A percentile compares a stretch with the other conserved stretches of the same genome.
These are phyloP conservation scores for Cercospora sp. DNA, from an alignment of 2,329 filamentous ascomycete genomes.

Conservation along the genomic window DNA sequence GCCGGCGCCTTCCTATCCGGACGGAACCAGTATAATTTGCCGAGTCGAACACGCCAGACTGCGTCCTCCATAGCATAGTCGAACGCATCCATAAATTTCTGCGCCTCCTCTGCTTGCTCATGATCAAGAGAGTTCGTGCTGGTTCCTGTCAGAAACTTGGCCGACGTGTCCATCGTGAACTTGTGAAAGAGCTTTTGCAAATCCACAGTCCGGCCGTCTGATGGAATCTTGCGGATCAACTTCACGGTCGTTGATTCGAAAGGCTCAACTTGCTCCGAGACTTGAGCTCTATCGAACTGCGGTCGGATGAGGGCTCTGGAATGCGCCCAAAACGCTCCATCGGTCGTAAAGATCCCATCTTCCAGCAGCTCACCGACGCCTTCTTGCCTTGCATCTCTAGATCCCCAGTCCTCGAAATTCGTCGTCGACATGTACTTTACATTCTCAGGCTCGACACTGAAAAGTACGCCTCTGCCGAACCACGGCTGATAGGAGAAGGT, in stretches of 20 bases:
- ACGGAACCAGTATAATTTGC: slow-evolving; percentile 14
- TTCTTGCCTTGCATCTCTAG: slow-evolving; percentile 1
- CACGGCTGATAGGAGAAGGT: slow-evolving; percentile 1
- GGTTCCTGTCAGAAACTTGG: slow-evolving; percentile 65
- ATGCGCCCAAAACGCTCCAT: slow-evolving; percentile 39
- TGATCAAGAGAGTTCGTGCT: slow-evolving; percentile 27
- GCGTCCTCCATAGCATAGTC: slow-evolving; percentile 17
- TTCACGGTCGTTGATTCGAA: slow-evolving; percentile 60
- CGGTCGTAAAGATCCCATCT: slow-evolving; percentile 43
- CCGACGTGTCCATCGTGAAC: slow-evolving; percentile 65
- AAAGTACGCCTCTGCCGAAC: slow-evolving; percentile 1
- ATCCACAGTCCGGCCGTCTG: slow-evolving; percentile 56
- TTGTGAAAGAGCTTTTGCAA: slow-evolving; percentile 63
- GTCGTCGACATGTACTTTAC: slow-evolving; percentile 13
- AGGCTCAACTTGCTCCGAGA: slow-evolving; percentile 51
- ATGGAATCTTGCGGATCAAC: slow-evolving; percentile 58
- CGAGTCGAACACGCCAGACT: slow-evolving; percentile 11
- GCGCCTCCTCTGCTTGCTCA: slow-evolving; percentile 15
- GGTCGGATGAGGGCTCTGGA: slow-evolving; percentile 47
- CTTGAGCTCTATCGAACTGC: slow-evolving; percentile 52
- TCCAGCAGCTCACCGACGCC: slow-evolving; percentile 28
- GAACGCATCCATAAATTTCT: slow-evolving; percentile 20
- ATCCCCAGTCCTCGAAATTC: slow-evolving; percentile 11
- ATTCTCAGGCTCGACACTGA: slow-evolving; percentile 17
- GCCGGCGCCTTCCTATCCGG: slow-evolving; percentile 20